Evolutionary conservation across 2,329 filamentous ascomycete species (phyloP), one percentile per base, ranked within the genome.

Genomic region (Fusarium cicatricum): DNA sequence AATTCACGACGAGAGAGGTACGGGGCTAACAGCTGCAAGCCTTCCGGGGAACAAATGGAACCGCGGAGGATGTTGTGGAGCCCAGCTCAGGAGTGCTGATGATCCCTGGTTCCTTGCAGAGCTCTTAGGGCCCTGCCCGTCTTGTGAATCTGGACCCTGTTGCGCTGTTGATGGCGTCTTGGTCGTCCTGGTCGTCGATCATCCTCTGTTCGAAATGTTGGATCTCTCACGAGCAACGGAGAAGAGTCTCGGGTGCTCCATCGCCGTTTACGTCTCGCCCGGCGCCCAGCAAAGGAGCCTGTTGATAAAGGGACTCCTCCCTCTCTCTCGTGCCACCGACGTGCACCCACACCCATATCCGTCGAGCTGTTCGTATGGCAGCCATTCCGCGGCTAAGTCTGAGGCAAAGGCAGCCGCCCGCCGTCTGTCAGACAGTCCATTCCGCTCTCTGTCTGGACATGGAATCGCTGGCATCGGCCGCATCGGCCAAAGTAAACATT

Each of bases 11-110:
- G 38, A 36, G 12, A 40, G 29, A 16, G 21, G 9, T 46, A 50
- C 62, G 60, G 57, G 46, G 52, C 58, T 58, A 51, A 32, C 41
- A 50, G 37, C 44, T 67, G 52, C 55, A 66, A 57, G 56, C 55
- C 60, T 61, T 57, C 61, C 50, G 57, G 66, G 64, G 65, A 62
- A 55, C 55, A 55, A 55, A 58, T 65, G 64, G 56, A 60, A 57
- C 51, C 57, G 57, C 49, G 63, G 58, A 65, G 55, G 57, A 56
- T 52, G 53, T 26, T 64, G 56, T 68, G 65, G 65, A 56, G 50
- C 47, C 57, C 34, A 42, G 31, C 26, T 49, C 51, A 58, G 49
- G 40, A 55, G 52, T 53, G 58, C 46, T 48, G 48, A 55, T 48
- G 36, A 64, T 54, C 45, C 56, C 60, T 47, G 45, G 44, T 26